Conservation (phyloP, 176 grass and related monocot genomes). For the Coix lacrymajobi region DNA sequence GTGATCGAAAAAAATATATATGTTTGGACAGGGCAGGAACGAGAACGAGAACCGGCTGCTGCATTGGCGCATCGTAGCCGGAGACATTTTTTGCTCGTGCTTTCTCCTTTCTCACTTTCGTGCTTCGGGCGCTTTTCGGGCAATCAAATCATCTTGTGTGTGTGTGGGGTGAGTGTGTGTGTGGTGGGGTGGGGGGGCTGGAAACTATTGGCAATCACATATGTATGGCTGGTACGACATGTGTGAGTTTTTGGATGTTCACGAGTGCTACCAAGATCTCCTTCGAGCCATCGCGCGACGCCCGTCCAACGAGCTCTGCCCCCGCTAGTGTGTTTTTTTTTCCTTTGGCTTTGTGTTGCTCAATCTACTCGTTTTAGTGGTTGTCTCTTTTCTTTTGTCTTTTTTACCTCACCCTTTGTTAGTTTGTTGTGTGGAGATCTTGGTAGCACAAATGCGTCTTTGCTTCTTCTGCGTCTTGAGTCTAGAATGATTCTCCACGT, state of each 20-base stretch:
- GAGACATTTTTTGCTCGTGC: not conserved
- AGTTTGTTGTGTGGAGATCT: not conserved
- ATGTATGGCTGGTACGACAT: not conserved
- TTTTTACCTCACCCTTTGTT: not conserved
- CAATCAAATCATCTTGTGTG: no score
- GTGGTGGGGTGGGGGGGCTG: not conserved
- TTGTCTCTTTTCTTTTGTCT: not conserved
- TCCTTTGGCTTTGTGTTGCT: not conserved
- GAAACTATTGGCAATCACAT: not conserved
- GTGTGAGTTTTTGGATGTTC: not conserved
- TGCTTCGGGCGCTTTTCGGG: not conserved
- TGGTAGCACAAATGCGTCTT: not conserved
- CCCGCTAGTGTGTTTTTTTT: not conserved
- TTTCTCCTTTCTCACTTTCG: not conserved
- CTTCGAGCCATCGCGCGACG: not conserved
- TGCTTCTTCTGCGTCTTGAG: not conserved
- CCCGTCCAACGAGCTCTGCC: not conserved
- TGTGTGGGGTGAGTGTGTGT: no score
- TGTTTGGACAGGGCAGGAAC: not conserved
- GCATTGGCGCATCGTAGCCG: no score
- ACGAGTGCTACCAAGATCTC: conserved; percentile 9
- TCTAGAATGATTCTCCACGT: not conserved
- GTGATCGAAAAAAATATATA: no score
- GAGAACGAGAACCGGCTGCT: not conserved
- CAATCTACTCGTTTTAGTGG: not conserved